These are phyloP conservation scores for Podospora sp. DNA, from an alignment of 495 filamentous ascomycete genomes.

Conservation along the genomic window DNA sequence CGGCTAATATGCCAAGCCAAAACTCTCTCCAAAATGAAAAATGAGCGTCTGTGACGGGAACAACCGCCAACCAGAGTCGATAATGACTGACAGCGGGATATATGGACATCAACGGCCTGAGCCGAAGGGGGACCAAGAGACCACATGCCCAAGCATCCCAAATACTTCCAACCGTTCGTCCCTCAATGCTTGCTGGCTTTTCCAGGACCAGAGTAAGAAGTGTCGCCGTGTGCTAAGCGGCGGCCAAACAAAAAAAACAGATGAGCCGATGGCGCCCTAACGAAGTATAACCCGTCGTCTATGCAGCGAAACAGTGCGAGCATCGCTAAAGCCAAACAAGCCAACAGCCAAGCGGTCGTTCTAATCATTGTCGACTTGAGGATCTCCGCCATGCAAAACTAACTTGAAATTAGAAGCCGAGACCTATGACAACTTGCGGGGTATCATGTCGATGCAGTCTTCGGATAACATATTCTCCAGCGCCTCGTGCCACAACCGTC, in stretches of 20 bases:
- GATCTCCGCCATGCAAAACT: constrained; percentile 15
- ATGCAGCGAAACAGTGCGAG: constrained; percentile 9
- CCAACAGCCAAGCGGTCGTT: not conserved
- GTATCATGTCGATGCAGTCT: constrained; percentile 15
- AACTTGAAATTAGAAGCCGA: constrained; percentile 4
- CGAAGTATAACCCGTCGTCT: constrained; percentile 7
- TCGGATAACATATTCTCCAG: constrained; percentile 2
- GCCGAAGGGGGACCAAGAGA: not conserved
- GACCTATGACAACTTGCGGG: not conserved
- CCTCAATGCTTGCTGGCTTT: not conserved
- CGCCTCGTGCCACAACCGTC: not conserved
- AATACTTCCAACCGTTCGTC: not conserved
- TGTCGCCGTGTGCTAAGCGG: not conserved
- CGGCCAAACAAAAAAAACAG: not conserved
- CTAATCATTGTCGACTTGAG: not conserved
- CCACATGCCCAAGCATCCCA: not conserved
- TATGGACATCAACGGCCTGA: not conserved
- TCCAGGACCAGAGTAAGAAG: not conserved
- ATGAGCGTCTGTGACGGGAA: not conserved
- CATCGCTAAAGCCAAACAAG: not conserved
- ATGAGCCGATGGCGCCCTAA: not conserved
- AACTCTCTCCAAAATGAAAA: not conserved
- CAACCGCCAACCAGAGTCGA: not conserved
- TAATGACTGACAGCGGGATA: not conserved
- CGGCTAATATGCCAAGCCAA: not conserved